These are phyloP conservation scores for Thelephora ganbajun DNA, from an alignment of 768 basidiomycete genomes.

Conservation along the genomic window DNA sequence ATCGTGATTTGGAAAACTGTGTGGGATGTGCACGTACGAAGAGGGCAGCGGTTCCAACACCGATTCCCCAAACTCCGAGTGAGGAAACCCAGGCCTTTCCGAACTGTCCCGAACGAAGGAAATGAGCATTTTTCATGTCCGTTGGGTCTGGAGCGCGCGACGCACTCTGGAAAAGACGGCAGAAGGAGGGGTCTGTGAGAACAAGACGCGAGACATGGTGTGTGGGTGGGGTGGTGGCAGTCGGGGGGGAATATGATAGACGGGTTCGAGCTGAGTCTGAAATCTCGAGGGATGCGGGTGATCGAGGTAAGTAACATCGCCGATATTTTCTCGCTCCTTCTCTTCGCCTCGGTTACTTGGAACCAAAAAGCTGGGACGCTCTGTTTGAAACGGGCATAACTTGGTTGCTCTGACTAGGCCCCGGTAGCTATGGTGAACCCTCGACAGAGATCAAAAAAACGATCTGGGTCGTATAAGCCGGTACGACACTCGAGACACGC, in stretches of 20 bases:
- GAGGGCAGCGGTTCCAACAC: constrained; percentile 51
- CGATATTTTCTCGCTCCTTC: constrained; percentile 3
- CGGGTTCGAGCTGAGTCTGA: constrained; percentile 6
- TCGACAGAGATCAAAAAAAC: constrained; percentile 77
- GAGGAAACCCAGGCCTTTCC: constrained; percentile 40
- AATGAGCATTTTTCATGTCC: neutral
- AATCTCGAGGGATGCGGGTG: constrained; percentile 6
- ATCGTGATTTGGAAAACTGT: constrained; percentile 2
- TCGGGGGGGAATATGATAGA: neutral
- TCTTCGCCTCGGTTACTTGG: neutral
- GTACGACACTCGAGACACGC: constrained; percentile 65
- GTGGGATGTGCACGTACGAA: constrained; percentile 32
- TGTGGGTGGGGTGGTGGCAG: constrained; percentile 1
- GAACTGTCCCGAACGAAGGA: constrained; percentile 9
- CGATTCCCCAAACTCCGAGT: constrained; percentile 58
- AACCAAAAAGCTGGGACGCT: neutral
- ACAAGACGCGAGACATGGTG: constrained; percentile 22
- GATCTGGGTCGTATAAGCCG: constrained; percentile 61
- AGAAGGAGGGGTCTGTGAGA: constrained; percentile 3
- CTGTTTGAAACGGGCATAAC: constrained; percentile 1
- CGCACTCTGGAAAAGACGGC: neutral
- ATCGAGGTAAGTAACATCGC: constrained; percentile 4
- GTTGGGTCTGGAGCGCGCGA: neutral
- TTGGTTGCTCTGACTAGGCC: neutral
- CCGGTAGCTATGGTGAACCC: constrained; percentile 70